Base-by-base conservation (phyloP, 2,329 filamentous ascomycete genomes). In the Akanthomyces muscarius region DNA sequence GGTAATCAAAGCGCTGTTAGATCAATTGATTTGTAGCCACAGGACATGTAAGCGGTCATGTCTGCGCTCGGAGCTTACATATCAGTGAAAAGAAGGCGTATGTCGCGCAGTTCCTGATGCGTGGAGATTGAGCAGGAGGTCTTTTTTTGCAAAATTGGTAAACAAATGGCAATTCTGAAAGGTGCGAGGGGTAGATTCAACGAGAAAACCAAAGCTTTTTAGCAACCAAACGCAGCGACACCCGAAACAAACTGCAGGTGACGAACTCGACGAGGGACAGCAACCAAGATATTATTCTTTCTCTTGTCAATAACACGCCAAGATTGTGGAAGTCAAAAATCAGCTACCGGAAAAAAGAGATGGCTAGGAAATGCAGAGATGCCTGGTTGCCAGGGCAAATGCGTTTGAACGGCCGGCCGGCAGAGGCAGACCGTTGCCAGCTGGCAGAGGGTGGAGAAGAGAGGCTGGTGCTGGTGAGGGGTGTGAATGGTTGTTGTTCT, bases 361-460 rank as follows among this genome's bases (percentile, higher is more conserved):
- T 23, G 11, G n/a, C 8, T 47, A 23, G 25, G 16, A 44, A 16
- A 51, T 16, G n/a, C 47, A 52, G 14, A 62, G 44, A 21, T 55
- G 33, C 51, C 42, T 55, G 41, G 44, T 48, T 62, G 42, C 51
- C 21, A 18, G 51, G 56, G 56, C 51, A 50, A 44, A 47, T n/a
- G n/a, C 21, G 41, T 53, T 61, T 47, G 48, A 47, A 10, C 23
- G 2, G 11, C 51, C 52, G 60, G 51, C 60, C 55, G 59, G 50
- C 51, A 54, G 44, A 50, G 16, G 51, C 30, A 16, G 44, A n/a
- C 18, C 36, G 51, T 55, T 62, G 60, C 60, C 60, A 56, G 60
- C 60, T 62, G 60, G 60, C 60, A 62, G 58, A 48, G 23, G 28
- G 55, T 45, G 38, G 58, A 60, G 58, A 36, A 50, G 50, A 47